phyloP scores from a whole-genome alignment of 2,329 filamentous ascomycete genomes.

The Diaporthe citri region DNA sequence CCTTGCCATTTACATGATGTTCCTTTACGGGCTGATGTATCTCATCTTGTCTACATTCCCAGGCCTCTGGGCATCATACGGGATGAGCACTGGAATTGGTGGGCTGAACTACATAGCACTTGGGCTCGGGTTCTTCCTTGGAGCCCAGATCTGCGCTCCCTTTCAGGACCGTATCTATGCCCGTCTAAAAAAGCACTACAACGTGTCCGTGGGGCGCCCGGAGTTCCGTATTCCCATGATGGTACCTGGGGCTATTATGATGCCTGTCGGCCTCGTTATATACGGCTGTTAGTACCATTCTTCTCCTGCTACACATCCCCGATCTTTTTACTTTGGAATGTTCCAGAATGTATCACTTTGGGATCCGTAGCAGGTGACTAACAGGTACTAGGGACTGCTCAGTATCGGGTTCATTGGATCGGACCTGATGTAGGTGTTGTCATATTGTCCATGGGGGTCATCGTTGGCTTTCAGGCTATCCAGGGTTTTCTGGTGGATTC shows the following conservation, averaged over 20 bases:
- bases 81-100: conserved; percentile 48
- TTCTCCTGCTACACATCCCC: too few species aligned
- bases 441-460: conserved; percentile 54
- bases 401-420: conserved; percentile 59
- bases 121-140: conserved; percentile 52
- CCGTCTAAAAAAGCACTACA: conserved; percentile 56
- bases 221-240: conserved; percentile 66
- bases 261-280: conserved; percentile 58
- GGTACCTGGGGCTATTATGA: conserved; percentile 62
- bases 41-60: conserved; percentile 64
- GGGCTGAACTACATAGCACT: conserved; percentile 55
- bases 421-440: conserved; percentile 58
- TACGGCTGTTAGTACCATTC: too few species aligned
- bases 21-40: conserved; percentile 65
- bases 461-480: conserved; percentile 59
- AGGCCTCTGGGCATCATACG: conserved; percentile 58
- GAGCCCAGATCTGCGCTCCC: conserved; percentile 56
- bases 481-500: conserved; percentile 62
- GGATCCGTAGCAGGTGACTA: too few species aligned
- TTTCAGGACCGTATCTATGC: conserved; percentile 61
- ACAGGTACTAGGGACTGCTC: too few species aligned
- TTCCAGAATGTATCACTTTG: too few species aligned
- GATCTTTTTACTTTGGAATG: too few species aligned
- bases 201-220: conserved; percentile 47
- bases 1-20: conserved; percentile 63